These are phyloP conservation scores for Naganishia sp. DNA, from an alignment of 1,284 basidiomycete genomes.

Conservation along the genomic window DNA sequence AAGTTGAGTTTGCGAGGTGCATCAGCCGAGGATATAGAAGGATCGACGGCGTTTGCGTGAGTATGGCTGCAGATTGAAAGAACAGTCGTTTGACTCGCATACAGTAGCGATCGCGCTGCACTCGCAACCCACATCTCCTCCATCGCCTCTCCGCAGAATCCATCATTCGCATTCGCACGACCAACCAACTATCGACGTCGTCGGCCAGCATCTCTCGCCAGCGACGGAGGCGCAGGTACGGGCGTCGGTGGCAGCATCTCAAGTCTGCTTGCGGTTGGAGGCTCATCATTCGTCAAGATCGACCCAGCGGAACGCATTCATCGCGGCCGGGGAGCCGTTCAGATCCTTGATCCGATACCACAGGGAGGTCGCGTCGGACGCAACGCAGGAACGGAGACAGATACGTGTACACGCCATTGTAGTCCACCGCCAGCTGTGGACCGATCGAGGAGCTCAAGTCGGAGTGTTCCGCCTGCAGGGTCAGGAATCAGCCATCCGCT, in stretches of 20 bases:
- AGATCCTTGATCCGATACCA: constrained; percentile 28
- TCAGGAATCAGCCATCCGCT: no score
- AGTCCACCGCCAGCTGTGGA: constrained; percentile 24
- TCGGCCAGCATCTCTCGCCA: constrained; percentile 16
- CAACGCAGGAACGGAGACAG: not conserved
- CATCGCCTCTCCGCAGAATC: not conserved
- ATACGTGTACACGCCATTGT: constrained; percentile 29
- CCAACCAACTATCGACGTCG: constrained; percentile 33
- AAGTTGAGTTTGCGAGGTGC: not conserved
- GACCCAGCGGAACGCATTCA: constrained; percentile 15
- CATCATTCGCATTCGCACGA: constrained; percentile 27
- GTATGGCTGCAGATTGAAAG: not conserved
- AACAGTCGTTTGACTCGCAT: not conserved
- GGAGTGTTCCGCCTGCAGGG: not conserved
- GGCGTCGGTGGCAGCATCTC: constrained; percentile 22
- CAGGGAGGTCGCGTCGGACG: not conserved
- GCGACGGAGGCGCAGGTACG: constrained; percentile 12
- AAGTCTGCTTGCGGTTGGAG: not conserved
- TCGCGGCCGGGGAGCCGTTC: constrained; percentile 27
- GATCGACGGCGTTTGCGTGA: not conserved
- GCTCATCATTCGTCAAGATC: constrained; percentile 26
- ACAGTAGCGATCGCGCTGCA: not conserved
- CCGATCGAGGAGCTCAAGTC: constrained; percentile 3
- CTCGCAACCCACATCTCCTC: constrained; percentile 12
- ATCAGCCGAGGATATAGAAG: not conserved